Evolutionary conservation across 1,284 basidiomycete genomes (phyloP).

Genomic region (Porodaedalea pini): DNA sequence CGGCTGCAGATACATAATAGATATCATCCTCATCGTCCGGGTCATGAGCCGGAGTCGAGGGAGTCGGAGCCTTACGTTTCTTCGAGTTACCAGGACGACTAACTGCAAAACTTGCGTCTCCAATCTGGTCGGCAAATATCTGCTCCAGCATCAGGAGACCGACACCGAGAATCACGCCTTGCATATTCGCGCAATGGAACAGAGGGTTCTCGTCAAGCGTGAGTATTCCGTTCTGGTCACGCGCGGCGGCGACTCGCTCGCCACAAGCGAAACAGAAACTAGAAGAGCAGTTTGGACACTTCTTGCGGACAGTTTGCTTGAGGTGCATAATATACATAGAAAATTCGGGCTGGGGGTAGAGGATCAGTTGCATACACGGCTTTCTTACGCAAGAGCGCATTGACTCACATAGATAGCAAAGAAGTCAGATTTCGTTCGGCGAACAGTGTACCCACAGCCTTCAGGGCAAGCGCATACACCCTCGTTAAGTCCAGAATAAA

Average conservation of each 20-base stretch:
- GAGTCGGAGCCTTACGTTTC: constrained; percentile 32
- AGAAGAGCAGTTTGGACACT: constrained; percentile 62
- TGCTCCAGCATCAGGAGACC: constrained; percentile 79
- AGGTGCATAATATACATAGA: constrained; percentile 65
- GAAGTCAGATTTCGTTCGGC: constrained; percentile 70
- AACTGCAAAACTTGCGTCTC: constrained; percentile 29
- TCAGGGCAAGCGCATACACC: constrained; percentile 66
- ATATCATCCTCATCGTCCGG: constrained; percentile 50
- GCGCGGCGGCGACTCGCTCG: constrained; percentile 53
- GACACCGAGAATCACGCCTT: constrained; percentile 82
- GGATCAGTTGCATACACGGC: not conserved
- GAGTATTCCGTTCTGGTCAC: constrained; percentile 37
- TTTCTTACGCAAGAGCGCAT: constrained; percentile 1
- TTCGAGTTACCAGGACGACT: constrained; percentile 26
- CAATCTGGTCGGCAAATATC: constrained; percentile 56
- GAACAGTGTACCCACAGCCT: constrained; percentile 59
- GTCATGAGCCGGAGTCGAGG: constrained; percentile 32
- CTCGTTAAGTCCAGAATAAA: constrained; percentile 71
- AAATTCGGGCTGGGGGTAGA: constrained; percentile 58
- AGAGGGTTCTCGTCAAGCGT: constrained; percentile 52
- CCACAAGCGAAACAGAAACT: constrained; percentile 83
- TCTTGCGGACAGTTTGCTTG: constrained; percentile 50
- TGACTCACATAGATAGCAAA: constrained; percentile 74
- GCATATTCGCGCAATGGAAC: constrained; percentile 85
- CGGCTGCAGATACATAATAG: constrained; percentile 41